A percentile compares a stretch with the other conserved stretches of the same genome.
These are phyloP conservation scores for Letharia columbiana DNA, from an alignment of 495 filamentous ascomycete species.

Conservation along the genomic window DNA sequence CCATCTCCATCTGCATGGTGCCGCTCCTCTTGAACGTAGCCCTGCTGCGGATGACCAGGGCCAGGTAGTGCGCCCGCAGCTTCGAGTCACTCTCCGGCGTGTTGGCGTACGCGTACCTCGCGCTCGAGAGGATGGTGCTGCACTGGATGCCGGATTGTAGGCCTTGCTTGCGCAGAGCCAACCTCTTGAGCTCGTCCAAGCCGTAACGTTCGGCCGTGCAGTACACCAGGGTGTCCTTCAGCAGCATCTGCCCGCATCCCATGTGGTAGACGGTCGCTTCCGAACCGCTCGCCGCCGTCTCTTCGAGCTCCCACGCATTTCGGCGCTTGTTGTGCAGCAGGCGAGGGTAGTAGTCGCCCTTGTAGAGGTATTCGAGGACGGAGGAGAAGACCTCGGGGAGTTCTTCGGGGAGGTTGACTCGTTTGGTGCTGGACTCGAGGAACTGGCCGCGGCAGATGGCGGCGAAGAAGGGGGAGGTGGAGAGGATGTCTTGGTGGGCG, in stretches of 20 bases:
- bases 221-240: slow-evolving; percentile 88
- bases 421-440: slow-evolving; percentile 55
- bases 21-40: slow-evolving; percentile 85
- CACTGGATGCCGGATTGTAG: slow-evolving; percentile 73
- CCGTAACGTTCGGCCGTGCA: slow-evolving; percentile 77
- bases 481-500: slow-evolving; percentile 79
- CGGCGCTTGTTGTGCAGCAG: slow-evolving; percentile 60
- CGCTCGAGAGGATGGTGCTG: slow-evolving; percentile 73
- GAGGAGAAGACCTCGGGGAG: slow-evolving; percentile 85
- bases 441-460: slow-evolving; percentile 49
- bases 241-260: slow-evolving; percentile 54
- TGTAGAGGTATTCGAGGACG: slow-evolving; percentile 86
- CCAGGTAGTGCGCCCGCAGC: slow-evolving; percentile 83
- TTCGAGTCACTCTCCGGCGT: slow-evolving; percentile 84
- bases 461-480: slow-evolving; percentile 67
- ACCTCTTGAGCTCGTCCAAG: slow-evolving; percentile 70
- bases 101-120: slow-evolving; percentile 79
- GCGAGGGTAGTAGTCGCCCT: slow-evolving; percentile 83
- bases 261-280: slow-evolving; percentile 60
- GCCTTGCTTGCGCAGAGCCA: slow-evolving; percentile 80
- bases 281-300: slow-evolving; percentile 33
- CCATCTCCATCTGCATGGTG: slow-evolving; percentile 96
- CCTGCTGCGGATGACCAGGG: slow-evolving; percentile 77
- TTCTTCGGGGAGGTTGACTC: slow-evolving; percentile 73
- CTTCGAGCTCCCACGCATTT: slow-evolving; percentile 65